These are phyloP conservation scores for Trichosporon faecale DNA, from an alignment of 1,284 basidiomycete genomes.

Conservation along the genomic window DNA sequence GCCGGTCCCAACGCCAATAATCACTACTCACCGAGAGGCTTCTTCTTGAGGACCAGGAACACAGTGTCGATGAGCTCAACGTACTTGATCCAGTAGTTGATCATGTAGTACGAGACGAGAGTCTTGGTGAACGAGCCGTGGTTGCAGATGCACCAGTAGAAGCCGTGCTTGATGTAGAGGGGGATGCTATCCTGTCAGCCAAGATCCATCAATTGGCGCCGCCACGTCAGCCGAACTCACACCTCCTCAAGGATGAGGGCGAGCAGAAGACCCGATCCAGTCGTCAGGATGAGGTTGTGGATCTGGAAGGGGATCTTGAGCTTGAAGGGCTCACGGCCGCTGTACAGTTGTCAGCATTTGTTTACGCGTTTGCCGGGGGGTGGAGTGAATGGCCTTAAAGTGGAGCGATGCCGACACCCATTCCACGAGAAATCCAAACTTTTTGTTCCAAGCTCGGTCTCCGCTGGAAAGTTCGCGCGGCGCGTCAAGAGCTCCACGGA, in stretches of 20 bases:
- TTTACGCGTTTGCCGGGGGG: neutral
- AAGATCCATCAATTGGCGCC: neutral
- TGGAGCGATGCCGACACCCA: neutral
- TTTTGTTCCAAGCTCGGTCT: neutral
- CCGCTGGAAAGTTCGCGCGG: neutral
- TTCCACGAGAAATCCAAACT: neutral
- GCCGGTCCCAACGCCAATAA: no score
- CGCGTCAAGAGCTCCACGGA: neutral
- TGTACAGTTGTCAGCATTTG: conserved; percentile 21
- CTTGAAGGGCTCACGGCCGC: conserved; percentile 65
- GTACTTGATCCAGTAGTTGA: conserved; percentile 98
- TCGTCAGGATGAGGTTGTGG: conserved; percentile 85
- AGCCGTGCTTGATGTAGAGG: conserved; percentile 65
- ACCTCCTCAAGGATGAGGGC: conserved; percentile 87
- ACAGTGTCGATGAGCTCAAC: conserved; percentile 91
- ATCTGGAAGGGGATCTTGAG: conserved; percentile 84
- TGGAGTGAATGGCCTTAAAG: neutral
- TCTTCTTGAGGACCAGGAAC: conserved; percentile 98
- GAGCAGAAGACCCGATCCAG: conserved; percentile 76
- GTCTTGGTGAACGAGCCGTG: conserved; percentile 79
- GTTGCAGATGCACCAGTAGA: conserved; percentile 76
- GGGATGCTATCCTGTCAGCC: conserved; percentile 56
- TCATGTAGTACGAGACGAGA: conserved; percentile 90
- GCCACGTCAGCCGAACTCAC: conserved; percentile 30
- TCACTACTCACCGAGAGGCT: conserved; percentile 71